Percentiles rank a stretch among this genome's conserved stretches.
Evolutionary conservation across 2,329 filamentous ascomycete genomes (phyloP).

Genomic region (Trichocomaceae sp.): DNA sequence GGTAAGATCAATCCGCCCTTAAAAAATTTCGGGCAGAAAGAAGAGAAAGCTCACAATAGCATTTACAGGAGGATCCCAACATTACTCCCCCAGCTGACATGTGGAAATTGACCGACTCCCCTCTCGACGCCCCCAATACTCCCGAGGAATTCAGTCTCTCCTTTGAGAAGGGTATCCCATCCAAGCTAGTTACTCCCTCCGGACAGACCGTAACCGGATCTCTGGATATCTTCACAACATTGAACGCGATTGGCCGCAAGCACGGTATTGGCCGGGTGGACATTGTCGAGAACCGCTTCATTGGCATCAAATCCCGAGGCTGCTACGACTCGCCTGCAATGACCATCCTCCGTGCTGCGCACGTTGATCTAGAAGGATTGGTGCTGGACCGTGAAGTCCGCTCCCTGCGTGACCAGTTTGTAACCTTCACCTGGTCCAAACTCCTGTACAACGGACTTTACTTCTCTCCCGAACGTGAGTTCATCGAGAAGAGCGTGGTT

Average conservation of each 20-base stretch:
- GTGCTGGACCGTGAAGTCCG: constrained; percentile 63
- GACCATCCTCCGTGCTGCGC: constrained; percentile 46
- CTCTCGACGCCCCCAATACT: constrained; percentile 61
- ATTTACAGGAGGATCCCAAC: constrained; percentile 41
- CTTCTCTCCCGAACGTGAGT: constrained; percentile 66
- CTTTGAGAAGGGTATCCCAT: constrained; percentile 70
- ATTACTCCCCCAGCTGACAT: constrained; percentile 66
- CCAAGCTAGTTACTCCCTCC: constrained; percentile 56
- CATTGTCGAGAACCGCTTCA: constrained; percentile 76
- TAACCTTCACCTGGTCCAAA: constrained; percentile 59
- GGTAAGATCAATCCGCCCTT: constrained; percentile 21
- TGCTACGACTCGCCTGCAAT: constrained; percentile 59
- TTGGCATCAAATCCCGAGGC: constrained; percentile 71
- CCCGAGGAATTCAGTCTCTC: constrained; percentile 64
- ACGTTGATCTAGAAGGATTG: constrained; percentile 59
- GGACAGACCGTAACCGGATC: constrained; percentile 60
- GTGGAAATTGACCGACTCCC: constrained; percentile 65
- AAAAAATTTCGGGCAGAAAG: neutral
- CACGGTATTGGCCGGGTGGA: constrained; percentile 75
- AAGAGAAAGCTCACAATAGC: constrained; percentile 1
- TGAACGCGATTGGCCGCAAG: constrained; percentile 64
- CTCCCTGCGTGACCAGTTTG: constrained; percentile 63
- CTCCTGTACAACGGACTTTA: constrained; percentile 56
- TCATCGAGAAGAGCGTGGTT: constrained; percentile 59
- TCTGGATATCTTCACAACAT: constrained; percentile 64